Base-by-base conservation (phyloP, 148 eudicot species). In the Rhododendron williamsianum region DNA sequence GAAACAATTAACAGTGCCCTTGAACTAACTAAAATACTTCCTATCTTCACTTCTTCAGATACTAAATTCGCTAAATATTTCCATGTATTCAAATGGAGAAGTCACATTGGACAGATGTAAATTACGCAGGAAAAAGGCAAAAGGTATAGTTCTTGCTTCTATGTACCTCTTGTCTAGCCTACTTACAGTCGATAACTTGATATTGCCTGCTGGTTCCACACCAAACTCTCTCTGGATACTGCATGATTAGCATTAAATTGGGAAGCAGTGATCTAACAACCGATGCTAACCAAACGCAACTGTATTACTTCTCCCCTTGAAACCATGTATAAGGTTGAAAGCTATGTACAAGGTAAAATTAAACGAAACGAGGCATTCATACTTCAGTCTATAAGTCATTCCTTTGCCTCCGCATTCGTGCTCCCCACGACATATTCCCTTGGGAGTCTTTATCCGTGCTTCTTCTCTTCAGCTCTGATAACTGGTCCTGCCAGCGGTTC, bases 351-450 rank as follows among this genome's bases (percentile, higher is more conserved):
- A 8, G 48, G 48, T 63, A 52, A 51, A 38, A 80, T 18, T 67
- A 80, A 21, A 58, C 38, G 19, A 27, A 12, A 4, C 1, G 15
- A 51, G 30, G 15, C 35, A n/a, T 33, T 86, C 83, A 81, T 38
- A 65, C n/a, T 65, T 88, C 77, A 58, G 92, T 58, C 5, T 87
- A 86, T 45, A 84, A 45, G 38, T 91, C 92, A 46, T 91, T 67
- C 85, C 87, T 90, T 84, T 95, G 92, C 81, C 85, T 89, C 65
- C 99, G 95, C 97, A 96, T 90, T 48, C 92, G 89, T 86, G 94
- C 99, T 46, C 92, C 97, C 99, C 99, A 96, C 1, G 98, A 93
- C 92, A 89, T 87, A 84, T 81, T 91, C 71, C 77, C 89, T 8
- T 49, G 81, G 16, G 91, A 58, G 27, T 93, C 94, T 87, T 91